Conservation (phyloP, 768 basidiomycete species). For the Leucogyrophana mollusca region DNA sequence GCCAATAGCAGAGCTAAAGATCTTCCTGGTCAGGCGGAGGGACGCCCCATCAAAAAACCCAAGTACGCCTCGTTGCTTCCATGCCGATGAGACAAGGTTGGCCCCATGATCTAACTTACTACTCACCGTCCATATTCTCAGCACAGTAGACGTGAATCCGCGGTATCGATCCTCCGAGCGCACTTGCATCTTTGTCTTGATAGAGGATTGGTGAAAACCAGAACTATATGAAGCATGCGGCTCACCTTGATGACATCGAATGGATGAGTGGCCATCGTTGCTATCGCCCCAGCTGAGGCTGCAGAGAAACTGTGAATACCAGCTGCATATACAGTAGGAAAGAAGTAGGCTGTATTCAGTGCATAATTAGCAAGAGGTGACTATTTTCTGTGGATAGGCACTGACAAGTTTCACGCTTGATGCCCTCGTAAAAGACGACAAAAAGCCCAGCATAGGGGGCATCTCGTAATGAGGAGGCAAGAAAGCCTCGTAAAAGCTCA, state of each 20-base stretch:
- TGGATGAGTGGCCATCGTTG: slow-evolving; percentile 85
- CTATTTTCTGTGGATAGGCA: slow-evolving; percentile 6
- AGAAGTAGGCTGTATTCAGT: slow-evolving; percentile 34
- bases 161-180: slow-evolving; percentile 76
- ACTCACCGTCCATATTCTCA: slow-evolving; percentile 68
- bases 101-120: neutral
- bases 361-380: no score
- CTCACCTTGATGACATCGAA: slow-evolving; percentile 93
- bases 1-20: slow-evolving; percentile 84
- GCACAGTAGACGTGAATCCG: slow-evolving; percentile 61
- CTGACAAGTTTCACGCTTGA: slow-evolving; percentile 73
- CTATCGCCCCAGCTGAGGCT: slow-evolving; percentile 79
- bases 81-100: neutral
- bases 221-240: neutral
- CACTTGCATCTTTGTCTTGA: slow-evolving; percentile 93
- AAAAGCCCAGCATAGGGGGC: slow-evolving; percentile 94
- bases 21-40: slow-evolving; percentile 81
- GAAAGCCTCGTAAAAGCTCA: slow-evolving; percentile 81
- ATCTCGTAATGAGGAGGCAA: slow-evolving; percentile 88
- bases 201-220: slow-evolving; percentile 5
- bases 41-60: slow-evolving; percentile 90
- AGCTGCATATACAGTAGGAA: slow-evolving; percentile 44
- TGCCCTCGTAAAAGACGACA: slow-evolving; percentile 82
- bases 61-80: slow-evolving; percentile 70
- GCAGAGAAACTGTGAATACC: slow-evolving; percentile 64